phyloP scores from a whole-genome alignment of 352 stramenopile species.

The Phytophthora litchii region DNA sequence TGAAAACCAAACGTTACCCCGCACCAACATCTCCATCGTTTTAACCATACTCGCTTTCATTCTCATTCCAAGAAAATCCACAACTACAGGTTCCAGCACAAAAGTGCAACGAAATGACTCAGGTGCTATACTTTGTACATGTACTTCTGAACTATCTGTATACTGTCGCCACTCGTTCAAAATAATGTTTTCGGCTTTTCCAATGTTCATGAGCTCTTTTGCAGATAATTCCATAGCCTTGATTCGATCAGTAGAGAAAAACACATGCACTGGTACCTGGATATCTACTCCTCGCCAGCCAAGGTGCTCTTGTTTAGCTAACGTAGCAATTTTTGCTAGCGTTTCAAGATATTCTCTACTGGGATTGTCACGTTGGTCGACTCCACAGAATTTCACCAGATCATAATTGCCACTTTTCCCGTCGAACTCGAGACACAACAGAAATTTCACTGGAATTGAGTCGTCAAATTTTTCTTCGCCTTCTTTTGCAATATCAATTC shows the following conservation, averaged over 20 bases:
- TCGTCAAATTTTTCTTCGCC: slow-evolving; percentile 7
- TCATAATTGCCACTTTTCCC: not conserved
- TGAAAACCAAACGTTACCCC: slow-evolving; percentile 5
- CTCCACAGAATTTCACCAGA: slow-evolving; percentile 5
- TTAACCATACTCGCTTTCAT: slow-evolving; percentile 3
- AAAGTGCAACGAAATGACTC: slow-evolving; percentile 7
- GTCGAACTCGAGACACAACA: slow-evolving; percentile 9
- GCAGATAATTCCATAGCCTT: slow-evolving; percentile 7
- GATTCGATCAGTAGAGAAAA: slow-evolving; percentile 10
- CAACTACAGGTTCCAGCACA: slow-evolving; percentile 8
- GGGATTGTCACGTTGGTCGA: not conserved
- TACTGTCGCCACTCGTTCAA: slow-evolving; percentile 1
- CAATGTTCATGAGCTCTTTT: not conserved
- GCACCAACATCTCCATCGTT: not conserved
- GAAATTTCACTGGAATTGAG: slow-evolving; percentile 3
- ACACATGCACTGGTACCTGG: slow-evolving; percentile 7
- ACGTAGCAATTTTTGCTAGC: slow-evolving; percentile 2
- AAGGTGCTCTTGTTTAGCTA: not conserved
- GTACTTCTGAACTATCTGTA: not conserved
- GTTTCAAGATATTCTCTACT: slow-evolving; percentile 9
- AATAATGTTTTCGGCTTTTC: slow-evolving; percentile 3
- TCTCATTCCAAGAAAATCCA: slow-evolving; percentile 6
- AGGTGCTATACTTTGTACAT: not conserved
- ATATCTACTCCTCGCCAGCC: slow-evolving; percentile 4
- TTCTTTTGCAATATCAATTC: slow-evolving; percentile 7